Percentiles rank a stretch among this genome's conserved stretches.
These are phyloP conservation scores for Fraxinus ornus DNA, from an alignment of 305 asterid genomes.

Conservation along the genomic window DNA sequence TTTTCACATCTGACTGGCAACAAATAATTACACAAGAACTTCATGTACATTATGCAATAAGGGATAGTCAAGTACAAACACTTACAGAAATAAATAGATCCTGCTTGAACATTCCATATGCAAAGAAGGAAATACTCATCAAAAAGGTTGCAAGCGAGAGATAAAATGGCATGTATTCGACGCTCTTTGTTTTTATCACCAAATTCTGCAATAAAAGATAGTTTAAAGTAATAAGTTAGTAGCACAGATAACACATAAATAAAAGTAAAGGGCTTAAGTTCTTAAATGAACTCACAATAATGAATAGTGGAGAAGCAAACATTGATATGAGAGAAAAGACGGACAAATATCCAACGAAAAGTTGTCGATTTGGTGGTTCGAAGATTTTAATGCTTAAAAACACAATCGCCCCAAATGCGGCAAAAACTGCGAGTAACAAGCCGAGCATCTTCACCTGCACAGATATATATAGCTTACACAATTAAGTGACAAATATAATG, in stretches of 20 bases:
- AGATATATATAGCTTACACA: not conserved
- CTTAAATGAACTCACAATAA: slow-evolving; percentile 53
- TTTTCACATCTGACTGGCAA: not conserved
- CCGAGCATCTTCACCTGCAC: slow-evolving; percentile 73
- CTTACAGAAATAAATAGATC: slow-evolving; percentile 70
- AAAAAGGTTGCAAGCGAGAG: slow-evolving; percentile 81
- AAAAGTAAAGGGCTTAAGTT: not conserved
- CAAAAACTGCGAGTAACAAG: slow-evolving; percentile 47
- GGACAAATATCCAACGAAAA: slow-evolving; percentile 63
- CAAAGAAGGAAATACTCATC: slow-evolving; percentile 79
- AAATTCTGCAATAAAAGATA: slow-evolving; percentile 48
- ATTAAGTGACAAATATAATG: not conserved
- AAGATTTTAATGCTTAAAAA: slow-evolving; percentile 49
- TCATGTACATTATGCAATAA: not conserved
- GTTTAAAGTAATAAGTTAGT: slow-evolving; percentile 5
- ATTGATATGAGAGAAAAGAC: slow-evolving; percentile 71
- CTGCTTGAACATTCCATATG: slow-evolving; percentile 62
- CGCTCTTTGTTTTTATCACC: slow-evolving; percentile 77
- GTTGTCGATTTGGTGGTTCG: slow-evolving; percentile 61
- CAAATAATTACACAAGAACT: not conserved
- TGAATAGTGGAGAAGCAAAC: slow-evolving; percentile 81
- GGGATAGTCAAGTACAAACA: slow-evolving; percentile 18
- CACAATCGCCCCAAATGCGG: slow-evolving; percentile 44
- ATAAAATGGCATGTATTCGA: slow-evolving; percentile 80
- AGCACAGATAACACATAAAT: not conserved